phyloP scores from a whole-genome alignment of 306 rosid species.

The Dryas octopetala region DNA sequence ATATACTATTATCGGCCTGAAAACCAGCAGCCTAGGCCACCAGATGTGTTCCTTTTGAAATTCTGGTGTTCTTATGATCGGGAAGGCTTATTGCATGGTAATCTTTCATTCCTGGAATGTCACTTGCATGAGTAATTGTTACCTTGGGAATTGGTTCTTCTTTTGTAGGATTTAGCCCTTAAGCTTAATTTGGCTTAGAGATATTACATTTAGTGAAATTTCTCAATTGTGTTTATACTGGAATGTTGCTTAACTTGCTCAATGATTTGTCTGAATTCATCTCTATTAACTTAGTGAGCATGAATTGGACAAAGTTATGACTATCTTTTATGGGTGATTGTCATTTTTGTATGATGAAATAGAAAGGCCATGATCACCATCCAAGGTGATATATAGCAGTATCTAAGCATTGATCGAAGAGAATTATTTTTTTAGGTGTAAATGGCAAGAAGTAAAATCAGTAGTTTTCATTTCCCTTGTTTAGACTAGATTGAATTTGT shows the following conservation, averaged over 20 bases:
- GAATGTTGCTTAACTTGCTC: not conserved
- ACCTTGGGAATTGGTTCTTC: not conserved
- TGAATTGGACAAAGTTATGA: not conserved
- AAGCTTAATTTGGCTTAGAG: not conserved
- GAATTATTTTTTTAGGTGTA: not conserved
- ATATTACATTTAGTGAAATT: not conserved
- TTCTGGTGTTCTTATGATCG: slow-evolving; percentile 56
- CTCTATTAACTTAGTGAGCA: not conserved
- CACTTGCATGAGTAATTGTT: not conserved
- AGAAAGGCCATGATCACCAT: slow-evolving; percentile 1
- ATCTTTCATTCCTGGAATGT: not conserved
- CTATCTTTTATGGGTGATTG: not conserved
- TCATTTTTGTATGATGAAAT: not conserved
- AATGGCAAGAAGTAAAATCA: not conserved
- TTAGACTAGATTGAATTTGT: not conserved
- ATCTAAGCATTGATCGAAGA: not conserved
- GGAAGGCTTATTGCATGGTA: slow-evolving; percentile 56
- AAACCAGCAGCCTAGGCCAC: slow-evolving; percentile 38
- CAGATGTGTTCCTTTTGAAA: slow-evolving; percentile 51
- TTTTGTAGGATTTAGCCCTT: not conserved
- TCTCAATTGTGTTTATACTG: not conserved
- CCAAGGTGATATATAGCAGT: no score
- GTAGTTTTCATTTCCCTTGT: not conserved
- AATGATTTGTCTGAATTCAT: not conserved
- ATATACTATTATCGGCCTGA: slow-evolving; percentile 41